Conservation (phyloP, 768 basidiomycete species). For the Panaeolus cyanescens region DNA sequence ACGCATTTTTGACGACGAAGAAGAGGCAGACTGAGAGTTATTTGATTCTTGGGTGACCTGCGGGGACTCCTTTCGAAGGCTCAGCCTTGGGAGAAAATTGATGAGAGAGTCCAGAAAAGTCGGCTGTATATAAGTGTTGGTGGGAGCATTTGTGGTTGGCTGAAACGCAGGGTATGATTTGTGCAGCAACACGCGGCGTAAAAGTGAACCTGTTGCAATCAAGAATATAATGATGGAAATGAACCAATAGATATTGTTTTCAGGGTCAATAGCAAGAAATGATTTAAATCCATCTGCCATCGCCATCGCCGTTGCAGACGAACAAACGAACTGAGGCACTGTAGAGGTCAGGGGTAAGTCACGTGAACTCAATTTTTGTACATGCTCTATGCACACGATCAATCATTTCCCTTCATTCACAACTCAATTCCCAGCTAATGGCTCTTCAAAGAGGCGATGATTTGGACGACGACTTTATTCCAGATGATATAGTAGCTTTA, state of each 20-base stretch:
- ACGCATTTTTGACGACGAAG: background rate
- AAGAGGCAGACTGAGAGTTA: background rate
- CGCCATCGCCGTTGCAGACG: background rate
- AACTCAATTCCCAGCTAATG: constrained; percentile 3
- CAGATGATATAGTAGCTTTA: constrained; percentile 65
- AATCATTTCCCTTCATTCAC: background rate
- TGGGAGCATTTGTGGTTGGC: background rate
- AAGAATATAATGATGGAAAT: background rate
- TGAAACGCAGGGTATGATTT: background rate
- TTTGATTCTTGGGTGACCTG: background rate
- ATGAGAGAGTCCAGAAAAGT: background rate
- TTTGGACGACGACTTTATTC: constrained; percentile 81
- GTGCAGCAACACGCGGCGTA: background rate
- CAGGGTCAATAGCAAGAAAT: background rate
- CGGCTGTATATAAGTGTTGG: background rate
- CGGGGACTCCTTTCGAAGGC: background rate
- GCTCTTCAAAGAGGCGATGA: constrained; percentile 66
- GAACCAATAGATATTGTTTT: background rate
- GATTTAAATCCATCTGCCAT: background rate
- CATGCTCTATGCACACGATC: background rate
- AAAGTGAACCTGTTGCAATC: background rate
- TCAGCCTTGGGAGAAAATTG: constrained; percentile 2
- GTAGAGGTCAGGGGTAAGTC: background rate
- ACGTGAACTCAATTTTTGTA: constrained; percentile 1
- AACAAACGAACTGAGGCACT: background rate